Conservation (phyloP, 1,284 basidiomycete species). For the Tranzscheliella williamsii region DNA sequence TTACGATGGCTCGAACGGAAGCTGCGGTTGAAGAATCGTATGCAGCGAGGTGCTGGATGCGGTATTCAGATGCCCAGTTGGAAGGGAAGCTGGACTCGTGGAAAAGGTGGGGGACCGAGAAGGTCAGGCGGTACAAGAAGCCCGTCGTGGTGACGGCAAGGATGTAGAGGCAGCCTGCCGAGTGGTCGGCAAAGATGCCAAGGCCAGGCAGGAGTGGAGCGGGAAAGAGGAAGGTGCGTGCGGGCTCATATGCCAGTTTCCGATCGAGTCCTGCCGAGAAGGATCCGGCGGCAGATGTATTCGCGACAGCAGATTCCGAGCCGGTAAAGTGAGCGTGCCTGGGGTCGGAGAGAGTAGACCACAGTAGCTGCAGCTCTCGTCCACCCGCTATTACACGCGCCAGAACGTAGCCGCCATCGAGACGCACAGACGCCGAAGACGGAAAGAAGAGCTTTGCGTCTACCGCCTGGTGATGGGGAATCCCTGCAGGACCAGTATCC, state of each 20-base stretch:
- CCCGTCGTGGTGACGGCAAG: constrained; percentile 42
- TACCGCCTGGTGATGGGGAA: constrained; percentile 25
- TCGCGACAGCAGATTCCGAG: constrained; percentile 6
- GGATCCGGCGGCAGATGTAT: constrained; percentile 6
- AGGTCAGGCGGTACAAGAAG: constrained; percentile 40
- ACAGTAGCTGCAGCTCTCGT: constrained; percentile 41
- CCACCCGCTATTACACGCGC: constrained; percentile 39
- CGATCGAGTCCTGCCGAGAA: constrained; percentile 18
- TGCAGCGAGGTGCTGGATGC: constrained; percentile 27
- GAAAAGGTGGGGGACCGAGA: constrained; percentile 34
- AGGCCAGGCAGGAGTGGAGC: constrained; percentile 41
- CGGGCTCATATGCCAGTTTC: constrained; percentile 17
- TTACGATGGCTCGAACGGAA: constrained; percentile 15
- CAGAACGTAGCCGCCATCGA: constrained; percentile 30
- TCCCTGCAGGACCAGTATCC: constrained; percentile 7
- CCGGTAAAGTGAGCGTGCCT: background rate
- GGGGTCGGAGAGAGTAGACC: constrained; percentile 12
- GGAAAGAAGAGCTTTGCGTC: constrained; percentile 36
- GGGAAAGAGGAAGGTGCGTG: constrained; percentile 40
- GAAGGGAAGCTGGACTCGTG: constrained; percentile 17
- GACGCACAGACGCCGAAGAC: constrained; percentile 1
- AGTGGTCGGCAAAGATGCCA: constrained; percentile 34
- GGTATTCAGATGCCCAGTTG: constrained; percentile 43
- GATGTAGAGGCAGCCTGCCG: constrained; percentile 30
- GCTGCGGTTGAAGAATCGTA: constrained; percentile 18